phyloP scores from a whole-genome alignment of 2,329 filamentous ascomycete species.

The Arthrobotrys musiformis region DNA sequence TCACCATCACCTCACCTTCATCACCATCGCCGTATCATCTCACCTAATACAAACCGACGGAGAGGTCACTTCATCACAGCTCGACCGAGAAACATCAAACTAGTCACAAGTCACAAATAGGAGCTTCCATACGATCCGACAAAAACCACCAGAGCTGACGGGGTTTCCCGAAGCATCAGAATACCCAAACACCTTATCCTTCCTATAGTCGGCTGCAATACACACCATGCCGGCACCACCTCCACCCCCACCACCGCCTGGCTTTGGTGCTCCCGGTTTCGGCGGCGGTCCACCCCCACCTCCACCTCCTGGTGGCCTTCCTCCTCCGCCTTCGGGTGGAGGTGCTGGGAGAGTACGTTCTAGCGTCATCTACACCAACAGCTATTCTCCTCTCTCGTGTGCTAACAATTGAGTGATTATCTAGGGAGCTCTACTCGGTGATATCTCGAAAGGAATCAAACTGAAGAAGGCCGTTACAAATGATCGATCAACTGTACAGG shows the following conservation, averaged over 20 bases:
- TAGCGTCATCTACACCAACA: not conserved
- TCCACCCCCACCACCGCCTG: conserved; percentile 57
- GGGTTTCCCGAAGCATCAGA: not conserved
- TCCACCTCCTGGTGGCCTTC: conserved; percentile 56
- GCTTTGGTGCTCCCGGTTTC: conserved; percentile 49
- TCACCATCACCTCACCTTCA: not conserved
- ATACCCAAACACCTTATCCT: not conserved
- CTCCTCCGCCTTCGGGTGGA: conserved; percentile 42
- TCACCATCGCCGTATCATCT: not conserved
- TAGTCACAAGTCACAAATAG: not conserved
- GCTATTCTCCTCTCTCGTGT: not conserved
- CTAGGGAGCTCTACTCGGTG: conserved; percentile 84
- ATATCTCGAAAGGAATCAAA: conserved; percentile 81
- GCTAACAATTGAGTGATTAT: not conserved
- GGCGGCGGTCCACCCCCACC: conserved; percentile 57
- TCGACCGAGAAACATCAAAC: not conserved
- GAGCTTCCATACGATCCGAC: not conserved
- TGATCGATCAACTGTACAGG: conserved; percentile 83
- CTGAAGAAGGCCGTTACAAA: conserved; percentile 91
- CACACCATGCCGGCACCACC: conserved; percentile 33
- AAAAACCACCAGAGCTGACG: not conserved
- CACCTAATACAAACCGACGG: not conserved
- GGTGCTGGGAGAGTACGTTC: conserved; percentile 47
- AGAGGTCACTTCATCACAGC: conserved; percentile 24
- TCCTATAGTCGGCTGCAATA: conserved; percentile 6